A percentile compares a stretch with the other conserved stretches of the same genome.
phyloP scores from a whole-genome alignment of 1,284 basidiomycete species.

The Microbotryum scabiosae region DNA sequence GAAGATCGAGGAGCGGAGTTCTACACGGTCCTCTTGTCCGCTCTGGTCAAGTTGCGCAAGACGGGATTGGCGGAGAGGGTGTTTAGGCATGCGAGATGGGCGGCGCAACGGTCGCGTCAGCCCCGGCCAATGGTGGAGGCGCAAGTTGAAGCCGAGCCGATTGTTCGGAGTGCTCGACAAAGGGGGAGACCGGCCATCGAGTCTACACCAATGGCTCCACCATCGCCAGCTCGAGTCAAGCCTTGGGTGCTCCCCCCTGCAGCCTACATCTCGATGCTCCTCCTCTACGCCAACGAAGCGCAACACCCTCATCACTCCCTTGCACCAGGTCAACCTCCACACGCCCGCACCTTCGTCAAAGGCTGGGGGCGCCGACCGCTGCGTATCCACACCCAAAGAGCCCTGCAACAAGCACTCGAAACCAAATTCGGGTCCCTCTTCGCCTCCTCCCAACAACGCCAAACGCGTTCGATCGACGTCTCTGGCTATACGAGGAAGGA shows the following conservation, averaged over 20 bases:
- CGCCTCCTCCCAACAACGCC: background rate
- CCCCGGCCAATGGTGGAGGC: conserved; percentile 51
- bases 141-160: conserved; percentile 45
- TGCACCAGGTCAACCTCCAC: background rate
- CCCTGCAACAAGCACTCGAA: background rate
- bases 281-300: conserved; percentile 47
- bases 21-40: conserved; percentile 53
- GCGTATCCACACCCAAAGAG: conserved; percentile 13
- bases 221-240: conserved; percentile 36
- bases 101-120: conserved; percentile 46
- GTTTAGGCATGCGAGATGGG: conserved; percentile 27
- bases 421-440: conserved; percentile 3
- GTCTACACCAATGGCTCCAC: background rate
- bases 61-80: conserved; percentile 55
- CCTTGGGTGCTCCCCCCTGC: conserved; percentile 55
- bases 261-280: conserved; percentile 62
- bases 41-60: conserved; percentile 51
- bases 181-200: background rate
- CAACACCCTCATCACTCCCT: conserved; percentile 18
- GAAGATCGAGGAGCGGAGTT: conserved; percentile 11
- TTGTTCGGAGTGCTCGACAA: conserved; percentile 18
- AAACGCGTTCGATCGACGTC: background rate
- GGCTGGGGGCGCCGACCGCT: conserved; percentile 27
- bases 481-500: conserved; percentile 7
- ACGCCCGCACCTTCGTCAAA: conserved; percentile 3